Evolutionary conservation across 1,284 basidiomycete genomes (phyloP).

Genomic region (Chalciporus sp.): DNA sequence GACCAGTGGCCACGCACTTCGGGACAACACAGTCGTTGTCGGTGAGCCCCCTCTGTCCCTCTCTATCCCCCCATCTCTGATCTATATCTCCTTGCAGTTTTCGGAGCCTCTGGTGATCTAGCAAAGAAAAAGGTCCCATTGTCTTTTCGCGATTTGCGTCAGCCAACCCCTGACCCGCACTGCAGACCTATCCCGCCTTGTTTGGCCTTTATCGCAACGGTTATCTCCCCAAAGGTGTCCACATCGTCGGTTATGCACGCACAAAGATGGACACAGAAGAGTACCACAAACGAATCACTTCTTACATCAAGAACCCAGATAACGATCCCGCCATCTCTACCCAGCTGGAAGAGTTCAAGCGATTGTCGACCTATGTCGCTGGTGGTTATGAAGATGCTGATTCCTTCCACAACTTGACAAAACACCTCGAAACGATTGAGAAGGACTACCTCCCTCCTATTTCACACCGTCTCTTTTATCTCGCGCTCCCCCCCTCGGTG

Average conservation of each 20-base stretch:
- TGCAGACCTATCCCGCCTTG: conserved; percentile 89
- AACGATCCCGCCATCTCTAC: conserved; percentile 58
- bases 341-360: conserved; percentile 82
- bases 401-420: conserved; percentile 78
- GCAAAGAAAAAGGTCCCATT: conserved; percentile 95
- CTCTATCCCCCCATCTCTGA: conserved; percentile 13
- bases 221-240: conserved; percentile 80
- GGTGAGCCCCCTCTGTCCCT: conserved; percentile 50
- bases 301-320: conserved; percentile 81
- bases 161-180: conserved; percentile 14
- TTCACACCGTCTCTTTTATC: conserved; percentile 86
- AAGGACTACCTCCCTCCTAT: conserved; percentile 62
- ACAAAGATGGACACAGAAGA: conserved; percentile 91
- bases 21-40: conserved; percentile 86
- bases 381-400: conserved; percentile 86
- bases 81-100: conserved; percentile 54
- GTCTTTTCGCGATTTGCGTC: conserved; percentile 4
- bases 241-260: conserved; percentile 93
- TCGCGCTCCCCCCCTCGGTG: conserved; percentile 92
- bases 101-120: conserved; percentile 96
- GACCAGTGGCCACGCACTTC: conserved; percentile 69
- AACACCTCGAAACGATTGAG: conserved; percentile 80
- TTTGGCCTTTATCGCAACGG: conserved; percentile 84
- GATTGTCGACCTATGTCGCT: conserved; percentile 77
- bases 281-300: conserved; percentile 81